Evolutionary conservation across 345 rosid species (phyloP).

Genomic region (Erysimum cheiranthoides): DNA sequence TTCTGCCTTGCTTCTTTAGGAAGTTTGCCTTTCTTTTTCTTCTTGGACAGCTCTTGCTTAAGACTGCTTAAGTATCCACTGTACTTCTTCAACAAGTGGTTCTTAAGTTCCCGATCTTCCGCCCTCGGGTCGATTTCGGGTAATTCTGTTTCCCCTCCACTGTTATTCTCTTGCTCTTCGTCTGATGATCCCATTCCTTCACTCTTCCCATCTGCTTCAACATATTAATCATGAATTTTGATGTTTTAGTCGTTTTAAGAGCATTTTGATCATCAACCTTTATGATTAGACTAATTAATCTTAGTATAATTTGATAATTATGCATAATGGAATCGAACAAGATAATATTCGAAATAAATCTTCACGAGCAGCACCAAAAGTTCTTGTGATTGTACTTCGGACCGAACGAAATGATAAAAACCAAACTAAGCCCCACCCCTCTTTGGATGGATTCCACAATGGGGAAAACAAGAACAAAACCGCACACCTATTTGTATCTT

Average conservation of each 20-base stretch:
- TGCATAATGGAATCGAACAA: neutral
- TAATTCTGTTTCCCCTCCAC: conserved; percentile 59
- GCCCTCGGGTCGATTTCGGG: conserved; percentile 93
- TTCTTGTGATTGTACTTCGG: conserved; percentile 35
- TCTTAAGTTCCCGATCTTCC: conserved; percentile 94
- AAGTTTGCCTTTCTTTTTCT: conserved; percentile 97
- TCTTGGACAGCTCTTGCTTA: conserved; percentile 97
- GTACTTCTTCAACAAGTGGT: conserved; percentile 85
- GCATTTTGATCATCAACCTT: neutral
- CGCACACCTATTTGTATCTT: conserved; percentile 19
- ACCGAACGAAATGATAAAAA: conserved; percentile 2
- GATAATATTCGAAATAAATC: neutral
- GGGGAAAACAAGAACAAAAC: conserved; percentile 36
- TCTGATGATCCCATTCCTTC: conserved; percentile 82
- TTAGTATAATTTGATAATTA: neutral
- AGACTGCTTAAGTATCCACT: conserved; percentile 96
- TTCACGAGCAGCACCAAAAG: conserved; percentile 5
- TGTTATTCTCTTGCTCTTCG: conserved; percentile 41
- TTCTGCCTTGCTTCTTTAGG: conserved; percentile 99
- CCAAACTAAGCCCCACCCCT: conserved; percentile 34
- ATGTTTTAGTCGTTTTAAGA: neutral
- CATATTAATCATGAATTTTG: conserved; percentile 10
- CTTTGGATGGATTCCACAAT: conserved; percentile 39
- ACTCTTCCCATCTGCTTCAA: conserved; percentile 73
- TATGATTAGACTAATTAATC: conserved; percentile 4